phyloP scores from a whole-genome alignment of 805 yeast species.

The Blastobotrys americana region DNA sequence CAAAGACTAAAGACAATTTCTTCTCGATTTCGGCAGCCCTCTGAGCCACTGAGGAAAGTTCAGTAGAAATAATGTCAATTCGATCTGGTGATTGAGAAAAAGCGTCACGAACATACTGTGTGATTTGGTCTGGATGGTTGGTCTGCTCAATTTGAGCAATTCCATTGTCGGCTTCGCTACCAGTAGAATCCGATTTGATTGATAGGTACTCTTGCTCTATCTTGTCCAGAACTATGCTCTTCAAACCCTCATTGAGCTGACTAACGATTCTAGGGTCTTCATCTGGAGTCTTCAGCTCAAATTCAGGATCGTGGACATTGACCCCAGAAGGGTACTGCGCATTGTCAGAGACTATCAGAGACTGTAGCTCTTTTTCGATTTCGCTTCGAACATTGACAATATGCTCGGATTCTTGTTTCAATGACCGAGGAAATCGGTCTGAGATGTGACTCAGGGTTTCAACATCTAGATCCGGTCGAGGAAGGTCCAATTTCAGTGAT shows the following conservation, averaged over 20 bases:
- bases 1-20: slow-evolving; percentile 25
- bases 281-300: slow-evolving; percentile 9
- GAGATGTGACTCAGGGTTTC: neutral
- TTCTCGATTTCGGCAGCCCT: slow-evolving; percentile 29
- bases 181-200: no score
- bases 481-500: slow-evolving; percentile 40
- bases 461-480: slow-evolving; percentile 20
- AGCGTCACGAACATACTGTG: neutral
- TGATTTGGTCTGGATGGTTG: neutral
- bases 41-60: slow-evolving; percentile 15
- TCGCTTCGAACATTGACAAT: neutral
- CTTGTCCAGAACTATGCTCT: slow-evolving; percentile 8
- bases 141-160: slow-evolving; percentile 5
- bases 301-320: neutral
- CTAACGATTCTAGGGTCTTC: slow-evolving; percentile 22
- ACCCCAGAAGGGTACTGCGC: slow-evolving; percentile 24
- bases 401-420: slow-evolving; percentile 8
- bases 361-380: slow-evolving; percentile 21
- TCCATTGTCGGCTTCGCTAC: no score
- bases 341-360: slow-evolving; percentile 25
- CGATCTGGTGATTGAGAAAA: neutral
- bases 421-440: neutral
- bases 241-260: no score
- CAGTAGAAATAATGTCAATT: neutral
- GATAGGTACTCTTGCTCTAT: slow-evolving; percentile 14